These are phyloP conservation scores for Picochlorum sp. DNA, from an alignment of 139 green algal genomes.

Conservation along the genomic window DNA sequence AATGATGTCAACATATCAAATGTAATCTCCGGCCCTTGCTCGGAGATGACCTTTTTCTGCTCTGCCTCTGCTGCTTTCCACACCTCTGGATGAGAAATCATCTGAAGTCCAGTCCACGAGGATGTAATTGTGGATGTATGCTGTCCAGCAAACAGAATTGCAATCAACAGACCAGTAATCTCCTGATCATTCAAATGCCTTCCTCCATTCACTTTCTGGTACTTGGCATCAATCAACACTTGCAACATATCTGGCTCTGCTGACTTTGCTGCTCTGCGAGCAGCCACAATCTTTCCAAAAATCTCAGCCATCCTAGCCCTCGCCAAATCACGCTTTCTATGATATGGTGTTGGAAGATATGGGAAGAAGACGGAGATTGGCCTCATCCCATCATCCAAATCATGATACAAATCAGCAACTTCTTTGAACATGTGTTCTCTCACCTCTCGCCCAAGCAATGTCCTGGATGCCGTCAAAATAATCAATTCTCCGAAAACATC, in stretches of 20 bases:
- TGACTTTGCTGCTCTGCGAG: conserved; percentile 43
- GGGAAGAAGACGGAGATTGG: conserved; percentile 90
- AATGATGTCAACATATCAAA: conserved; percentile 83
- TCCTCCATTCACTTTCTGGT: conserved; percentile 70
- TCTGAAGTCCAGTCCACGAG: conserved; percentile 77
- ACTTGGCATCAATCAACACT: conserved; percentile 84
- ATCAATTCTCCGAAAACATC: conserved; percentile 83
- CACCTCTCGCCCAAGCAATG: conserved; percentile 90
- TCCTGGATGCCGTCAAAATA: conserved; percentile 85
- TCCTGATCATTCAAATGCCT: conserved; percentile 77
- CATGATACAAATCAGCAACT: conserved; percentile 82
- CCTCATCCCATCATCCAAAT: conserved; percentile 94
- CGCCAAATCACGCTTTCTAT: conserved; percentile 76
- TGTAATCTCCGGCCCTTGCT: conserved; percentile 61
- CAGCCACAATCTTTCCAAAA: conserved; percentile 76
- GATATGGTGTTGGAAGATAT: conserved; percentile 83
- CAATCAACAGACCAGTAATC: conserved; percentile 96
- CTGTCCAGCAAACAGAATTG: conserved; percentile 93
- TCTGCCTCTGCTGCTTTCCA: conserved; percentile 49
- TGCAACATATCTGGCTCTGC: conserved; percentile 90
- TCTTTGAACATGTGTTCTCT: conserved; percentile 83
- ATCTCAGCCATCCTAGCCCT: conserved; percentile 63
- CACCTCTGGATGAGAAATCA: conserved; percentile 44
- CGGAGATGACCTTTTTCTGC: conserved; percentile 60
- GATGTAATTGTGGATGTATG: conserved; percentile 94